phyloP scores from a whole-genome alignment of 176 grass and related monocot species.

The Areca catechu region DNA sequence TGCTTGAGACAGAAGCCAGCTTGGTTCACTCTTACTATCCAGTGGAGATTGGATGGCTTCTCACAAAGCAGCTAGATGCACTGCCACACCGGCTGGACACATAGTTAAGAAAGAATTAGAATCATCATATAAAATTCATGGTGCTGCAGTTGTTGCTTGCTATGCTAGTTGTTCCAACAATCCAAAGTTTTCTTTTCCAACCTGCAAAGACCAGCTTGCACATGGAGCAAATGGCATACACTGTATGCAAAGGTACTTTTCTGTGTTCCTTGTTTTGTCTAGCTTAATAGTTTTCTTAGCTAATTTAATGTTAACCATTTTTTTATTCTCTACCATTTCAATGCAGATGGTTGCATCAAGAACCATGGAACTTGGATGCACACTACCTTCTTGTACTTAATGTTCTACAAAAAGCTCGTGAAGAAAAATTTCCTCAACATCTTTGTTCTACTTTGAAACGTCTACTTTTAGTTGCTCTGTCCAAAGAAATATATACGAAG shows the following conservation, averaged over 20 bases:
- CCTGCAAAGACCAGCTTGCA: conserved; percentile 45
- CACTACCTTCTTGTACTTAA: conserved; percentile 67
- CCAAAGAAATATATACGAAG: conserved; percentile 23
- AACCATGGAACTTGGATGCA: conserved; percentile 81
- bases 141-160: conserved; percentile 65
- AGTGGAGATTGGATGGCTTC: conserved; percentile 66
- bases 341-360: conserved; percentile 66
- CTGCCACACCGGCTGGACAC: conserved; percentile 34
- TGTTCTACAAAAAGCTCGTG: conserved; percentile 69
- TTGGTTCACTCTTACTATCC: conserved; percentile 68
- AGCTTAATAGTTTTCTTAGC: conserved; percentile 1
- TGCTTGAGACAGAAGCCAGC: conserved; percentile 58
- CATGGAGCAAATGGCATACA: conserved; percentile 32
- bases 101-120: conserved; percentile 36
- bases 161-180: conserved; percentile 43
- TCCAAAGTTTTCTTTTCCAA: conserved; percentile 80
- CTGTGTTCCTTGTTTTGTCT: conserved; percentile 2
- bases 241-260: conserved; percentile 63
- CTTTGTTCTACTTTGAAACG: conserved; percentile 46
- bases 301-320: background rate
- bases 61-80: conserved; percentile 68
- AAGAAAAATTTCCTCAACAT: conserved; percentile 71
- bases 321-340: background rate
- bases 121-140: conserved; percentile 63
- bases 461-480: conserved; percentile 52